Evolutionary conservation across 306 rosid genomes (phyloP).

Genomic region (Inga leiocalycina): DNA sequence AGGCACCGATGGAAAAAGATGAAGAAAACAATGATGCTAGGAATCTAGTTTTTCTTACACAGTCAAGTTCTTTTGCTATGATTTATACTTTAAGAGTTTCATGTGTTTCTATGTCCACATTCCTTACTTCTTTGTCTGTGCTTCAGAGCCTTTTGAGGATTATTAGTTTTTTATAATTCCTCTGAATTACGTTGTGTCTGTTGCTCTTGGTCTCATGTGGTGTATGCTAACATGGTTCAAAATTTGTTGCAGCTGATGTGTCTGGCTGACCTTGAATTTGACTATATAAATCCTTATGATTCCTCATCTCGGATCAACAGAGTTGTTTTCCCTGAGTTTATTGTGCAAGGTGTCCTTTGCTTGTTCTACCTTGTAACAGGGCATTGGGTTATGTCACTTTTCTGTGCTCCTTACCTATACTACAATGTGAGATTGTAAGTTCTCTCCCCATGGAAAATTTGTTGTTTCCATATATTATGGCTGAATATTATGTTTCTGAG

Average conservation of each 20-base stretch:
- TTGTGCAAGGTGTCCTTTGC: constrained; percentile 58
- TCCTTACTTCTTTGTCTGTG: constrained; percentile 17
- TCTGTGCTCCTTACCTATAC: constrained; percentile 72
- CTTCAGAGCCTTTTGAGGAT: constrained; percentile 23
- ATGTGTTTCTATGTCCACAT: background rate
- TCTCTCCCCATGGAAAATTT: constrained; percentile 14
- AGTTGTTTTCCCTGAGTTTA: constrained; percentile 76
- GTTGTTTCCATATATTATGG: constrained; percentile 12
- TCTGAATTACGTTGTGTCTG: constrained; percentile 11
- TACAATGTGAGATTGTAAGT: constrained; percentile 75
- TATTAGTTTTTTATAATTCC: constrained; percentile 6
- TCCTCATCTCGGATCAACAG: constrained; percentile 68
- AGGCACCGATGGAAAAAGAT: background rate
- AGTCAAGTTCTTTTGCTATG: background rate
- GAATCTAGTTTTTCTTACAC: background rate
- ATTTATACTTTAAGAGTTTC: constrained; percentile 15
- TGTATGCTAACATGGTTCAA: constrained; percentile 10
- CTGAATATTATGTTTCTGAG: constrained; percentile 13
- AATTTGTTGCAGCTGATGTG: constrained; percentile 87
- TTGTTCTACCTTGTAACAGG: constrained; percentile 67
- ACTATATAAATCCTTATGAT: constrained; percentile 92
- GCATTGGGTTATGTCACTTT: constrained; percentile 83
- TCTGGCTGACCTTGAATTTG: constrained; percentile 93
- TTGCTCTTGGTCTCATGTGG: constrained; percentile 19
- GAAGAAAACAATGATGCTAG: background rate